phyloP scores from a whole-genome alignment of 108 stramenopile genomes.

The Licmophora abbreviata region DNA sequence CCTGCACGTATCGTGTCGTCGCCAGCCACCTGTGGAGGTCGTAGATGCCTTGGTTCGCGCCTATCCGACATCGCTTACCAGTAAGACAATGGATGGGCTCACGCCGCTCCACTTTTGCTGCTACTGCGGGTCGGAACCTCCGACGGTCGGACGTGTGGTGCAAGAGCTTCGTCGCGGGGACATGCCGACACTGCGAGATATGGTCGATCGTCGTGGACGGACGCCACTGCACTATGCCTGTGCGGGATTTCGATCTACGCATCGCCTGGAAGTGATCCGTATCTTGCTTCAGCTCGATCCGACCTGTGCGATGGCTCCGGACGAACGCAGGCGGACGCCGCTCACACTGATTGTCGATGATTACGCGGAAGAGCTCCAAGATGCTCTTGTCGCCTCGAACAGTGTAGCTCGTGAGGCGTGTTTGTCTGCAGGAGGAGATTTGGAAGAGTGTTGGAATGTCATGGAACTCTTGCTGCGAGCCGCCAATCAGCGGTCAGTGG shows the following conservation, averaged over 20 bases:
- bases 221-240: slow-evolving; percentile 45
- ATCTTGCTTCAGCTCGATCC: slow-evolving; percentile 28
- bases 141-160: slow-evolving; percentile 26
- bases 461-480: slow-evolving; percentile 26
- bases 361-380: slow-evolving; percentile 46
- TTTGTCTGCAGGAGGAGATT: slow-evolving; percentile 25
- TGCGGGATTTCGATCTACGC: slow-evolving; percentile 37
- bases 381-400: slow-evolving; percentile 18
- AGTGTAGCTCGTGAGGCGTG: slow-evolving; percentile 10
- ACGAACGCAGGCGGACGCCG: slow-evolving; percentile 38
- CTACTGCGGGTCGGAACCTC: slow-evolving; percentile 31
- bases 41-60: slow-evolving; percentile 26
- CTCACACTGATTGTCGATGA: slow-evolving; percentile 35
- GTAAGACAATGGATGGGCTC: slow-evolving; percentile 35
- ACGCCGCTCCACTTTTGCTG: slow-evolving; percentile 45
- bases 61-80: slow-evolving; percentile 14
- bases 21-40: slow-evolving; percentile 36
- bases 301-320: slow-evolving; percentile 19
- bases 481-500: slow-evolving; percentile 30
- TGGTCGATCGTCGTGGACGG: slow-evolving; percentile 35
- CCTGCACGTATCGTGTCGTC: slow-evolving; percentile 44
- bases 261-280: slow-evolving; percentile 28
- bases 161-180: background rate
- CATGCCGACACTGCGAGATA: slow-evolving; percentile 19
- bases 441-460: slow-evolving; percentile 43